phyloP scores from a whole-genome alignment of 148 eudicot genomes.

The Cornus kousa region DNA sequence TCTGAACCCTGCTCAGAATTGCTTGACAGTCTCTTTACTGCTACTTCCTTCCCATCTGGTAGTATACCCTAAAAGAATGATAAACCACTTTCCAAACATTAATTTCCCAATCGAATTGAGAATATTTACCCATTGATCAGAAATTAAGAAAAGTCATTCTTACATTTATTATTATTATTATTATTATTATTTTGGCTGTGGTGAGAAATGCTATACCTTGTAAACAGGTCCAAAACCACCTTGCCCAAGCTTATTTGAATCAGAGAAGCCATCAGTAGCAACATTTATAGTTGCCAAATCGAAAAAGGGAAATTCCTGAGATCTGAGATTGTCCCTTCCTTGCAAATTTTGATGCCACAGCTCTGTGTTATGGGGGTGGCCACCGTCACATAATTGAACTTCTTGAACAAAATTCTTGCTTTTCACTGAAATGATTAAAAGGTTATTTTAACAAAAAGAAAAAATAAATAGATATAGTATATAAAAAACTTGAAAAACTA shows the following conservation, averaged over 20 bases:
- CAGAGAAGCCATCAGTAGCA: conserved; percentile 37
- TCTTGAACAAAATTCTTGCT: background rate
- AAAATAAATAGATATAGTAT: too few species aligned
- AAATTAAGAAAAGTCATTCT: too few species aligned
- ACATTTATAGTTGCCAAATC: conserved; percentile 14
- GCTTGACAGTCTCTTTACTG: conserved; percentile 42
- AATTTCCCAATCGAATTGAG: background rate
- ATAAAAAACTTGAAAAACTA: background rate
- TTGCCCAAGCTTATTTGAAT: conserved; percentile 39
- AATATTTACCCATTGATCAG: background rate
- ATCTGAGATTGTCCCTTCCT: background rate
- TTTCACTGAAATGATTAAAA: too few species aligned
- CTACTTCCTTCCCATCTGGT: conserved; percentile 31
- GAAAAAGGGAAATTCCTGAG: conserved; percentile 11
- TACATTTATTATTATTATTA: too few species aligned
- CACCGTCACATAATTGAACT: background rate
- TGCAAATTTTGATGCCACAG: conserved; percentile 1
- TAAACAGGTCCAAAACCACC: conserved; percentile 51
- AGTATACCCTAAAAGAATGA: conserved; percentile 29
- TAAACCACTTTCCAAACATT: background rate
- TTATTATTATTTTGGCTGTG: background rate
- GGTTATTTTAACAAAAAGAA: background rate
- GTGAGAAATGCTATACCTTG: conserved; percentile 23
- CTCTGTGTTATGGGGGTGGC: background rate
- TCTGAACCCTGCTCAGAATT: conserved; percentile 41